Evolutionary conservation across 129 eudicot genomes (phyloP), one percentile per base, ranked within the genome.

Genomic region (Cynara cardunculus): DNA sequence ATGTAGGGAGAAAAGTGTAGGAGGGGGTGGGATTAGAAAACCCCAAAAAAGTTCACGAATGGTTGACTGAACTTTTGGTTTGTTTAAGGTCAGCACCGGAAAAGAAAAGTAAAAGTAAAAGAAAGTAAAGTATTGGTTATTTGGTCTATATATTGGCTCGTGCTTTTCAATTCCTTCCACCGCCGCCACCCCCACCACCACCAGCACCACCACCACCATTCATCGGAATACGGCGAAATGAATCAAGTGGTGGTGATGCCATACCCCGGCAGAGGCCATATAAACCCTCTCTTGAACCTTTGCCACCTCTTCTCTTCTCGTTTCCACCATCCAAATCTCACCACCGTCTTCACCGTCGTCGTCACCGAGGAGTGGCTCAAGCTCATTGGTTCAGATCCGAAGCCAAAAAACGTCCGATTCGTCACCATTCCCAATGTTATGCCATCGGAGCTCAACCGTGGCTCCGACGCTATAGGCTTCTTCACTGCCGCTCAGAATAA

Each of bases 311-410:
- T 90, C 0, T 77, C 82, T 49, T 3, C 78, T 9, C 30, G 16
- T 2, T 62, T 24, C 26, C 26, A 9, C 27, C 28, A 16, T 13
- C 2, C 19, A 56, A 64, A 56, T 11, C 27, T 81, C 41, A 21
- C 75, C 39, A 0, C 83, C 1, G 67, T 31, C 69, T 71, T 88
- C 64, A 86, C 89, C 64, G 49, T 88, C 73, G 34, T 91, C 12
- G 78, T 91, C 71, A 91, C 92, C 0, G 89, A 91, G 61, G 92
- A 88, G 69, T 91, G 96, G 96, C 85, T 80, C 49, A 83, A 82
- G 73, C 73, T 87, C 31, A 56, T 88, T 64, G 61, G 79, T 78
- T 72, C 90, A 35, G 76, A 62, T 8, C 66, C 72, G 18, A 81
- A 79, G 74, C 85, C 87, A 19, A 69, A 71, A 0, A 86, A 84